Percentiles rank a stretch among this genome's conserved stretches.
Conservation (phyloP, 257 asterid species). For the Fraxinus anomala region DNA sequence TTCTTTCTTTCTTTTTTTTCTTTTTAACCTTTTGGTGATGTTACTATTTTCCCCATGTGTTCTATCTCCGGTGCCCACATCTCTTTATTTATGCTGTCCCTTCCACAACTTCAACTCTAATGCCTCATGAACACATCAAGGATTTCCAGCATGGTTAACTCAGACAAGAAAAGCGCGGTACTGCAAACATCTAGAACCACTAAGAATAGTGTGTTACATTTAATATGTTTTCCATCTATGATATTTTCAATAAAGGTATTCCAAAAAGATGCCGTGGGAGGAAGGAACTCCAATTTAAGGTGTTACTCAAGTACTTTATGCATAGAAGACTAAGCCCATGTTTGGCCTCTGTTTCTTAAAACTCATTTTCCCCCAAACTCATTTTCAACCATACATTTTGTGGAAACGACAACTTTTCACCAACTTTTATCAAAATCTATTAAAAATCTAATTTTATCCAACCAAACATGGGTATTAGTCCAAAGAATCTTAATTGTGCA, state of each 20-base stretch:
- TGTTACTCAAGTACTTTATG: background rate
- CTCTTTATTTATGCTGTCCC: background rate
- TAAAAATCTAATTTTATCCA: too few species aligned
- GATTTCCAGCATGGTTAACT: background rate
- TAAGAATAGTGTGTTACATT: background rate
- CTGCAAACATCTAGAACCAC: background rate
- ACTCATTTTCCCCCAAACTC: too few species aligned
- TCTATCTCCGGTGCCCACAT: background rate
- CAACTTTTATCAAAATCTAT: too few species aligned
- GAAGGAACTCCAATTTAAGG: background rate
- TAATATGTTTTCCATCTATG: background rate
- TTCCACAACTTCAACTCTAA: background rate
- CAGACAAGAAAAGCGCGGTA: background rate
- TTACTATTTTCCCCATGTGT: background rate
- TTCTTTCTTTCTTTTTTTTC: too few species aligned
- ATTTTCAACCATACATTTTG: too few species aligned
- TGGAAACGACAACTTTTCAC: too few species aligned
- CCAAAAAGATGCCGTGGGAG: background rate
- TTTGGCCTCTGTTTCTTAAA: too few species aligned
- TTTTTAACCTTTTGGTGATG: too few species aligned
- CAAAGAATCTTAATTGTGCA: background rate
- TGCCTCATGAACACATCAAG: background rate
- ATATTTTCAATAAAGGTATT: background rate
- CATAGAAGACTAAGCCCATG: background rate
- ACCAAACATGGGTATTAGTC: background rate